These are phyloP conservation scores for Parathielavia appendiculata DNA, from an alignment of 495 filamentous ascomycete genomes.

Conservation along the genomic window DNA sequence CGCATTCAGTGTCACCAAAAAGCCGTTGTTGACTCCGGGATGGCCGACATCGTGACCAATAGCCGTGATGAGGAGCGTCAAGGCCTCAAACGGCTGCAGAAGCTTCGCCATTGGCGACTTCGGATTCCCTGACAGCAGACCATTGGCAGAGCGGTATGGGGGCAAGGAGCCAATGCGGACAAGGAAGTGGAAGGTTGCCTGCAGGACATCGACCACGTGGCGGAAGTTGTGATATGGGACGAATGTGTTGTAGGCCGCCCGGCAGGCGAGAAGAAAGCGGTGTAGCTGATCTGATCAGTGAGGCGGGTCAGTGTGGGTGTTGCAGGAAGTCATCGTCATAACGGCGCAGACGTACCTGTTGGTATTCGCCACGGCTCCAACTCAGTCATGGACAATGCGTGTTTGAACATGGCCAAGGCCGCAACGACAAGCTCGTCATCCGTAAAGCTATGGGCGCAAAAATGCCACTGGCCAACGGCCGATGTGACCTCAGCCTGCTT, in stretches of 20 bases:
- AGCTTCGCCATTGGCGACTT: conserved; percentile 65
- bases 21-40: conserved; percentile 96
- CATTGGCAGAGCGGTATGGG: conserved; percentile 47
- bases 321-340: neutral
- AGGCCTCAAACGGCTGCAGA: conserved; percentile 75
- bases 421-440: conserved; percentile 84
- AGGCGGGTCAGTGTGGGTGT: conserved; percentile 22
- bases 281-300: conserved; percentile 55
- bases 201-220: conserved; percentile 91
- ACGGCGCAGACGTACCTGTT: conserved; percentile 50
- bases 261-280: conserved; percentile 75
- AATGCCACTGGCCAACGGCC: conserved; percentile 77
- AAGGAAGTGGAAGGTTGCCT: conserved; percentile 91
- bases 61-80: conserved; percentile 85
- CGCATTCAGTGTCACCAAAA: conserved; percentile 85
- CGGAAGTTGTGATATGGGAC: conserved; percentile 99
- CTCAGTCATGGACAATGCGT: conserved; percentile 78
- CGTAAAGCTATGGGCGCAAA: conserved; percentile 79
- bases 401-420: conserved; percentile 78
- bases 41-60: conserved; percentile 98
- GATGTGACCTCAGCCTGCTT: conserved; percentile 58
- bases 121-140: conserved; percentile 15
- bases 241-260: conserved; percentile 85
- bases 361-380: conserved; percentile 73
- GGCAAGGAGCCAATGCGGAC: conserved; percentile 74